phyloP scores from a whole-genome alignment of 345 rosid species.

The Odontarrhena argentea region DNA sequence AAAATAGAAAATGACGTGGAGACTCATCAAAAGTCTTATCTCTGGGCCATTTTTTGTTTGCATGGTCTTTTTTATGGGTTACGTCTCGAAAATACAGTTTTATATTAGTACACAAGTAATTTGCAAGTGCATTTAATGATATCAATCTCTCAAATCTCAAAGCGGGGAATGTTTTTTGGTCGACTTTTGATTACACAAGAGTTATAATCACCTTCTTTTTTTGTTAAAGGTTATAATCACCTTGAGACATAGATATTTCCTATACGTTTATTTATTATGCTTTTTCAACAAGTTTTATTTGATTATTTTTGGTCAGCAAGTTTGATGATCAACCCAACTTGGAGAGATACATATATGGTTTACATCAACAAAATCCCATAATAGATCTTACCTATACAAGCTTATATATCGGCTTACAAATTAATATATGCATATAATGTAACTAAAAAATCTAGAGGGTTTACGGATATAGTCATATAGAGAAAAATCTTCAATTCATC shows the following conservation, averaged over 20 bases:
- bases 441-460: too few relatives aligned
- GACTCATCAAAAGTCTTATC: slow-evolving; percentile 37
- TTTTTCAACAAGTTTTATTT: not conserved
- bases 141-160: slow-evolving; percentile 38
- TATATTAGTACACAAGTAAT: not conserved
- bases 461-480: too few relatives aligned
- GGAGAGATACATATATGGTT: too few relatives aligned
- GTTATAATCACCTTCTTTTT: slow-evolving; percentile 6
- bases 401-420: too few relatives aligned
- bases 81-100: slow-evolving; percentile 27
- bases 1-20: slow-evolving; percentile 52
- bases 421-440: too few relatives aligned
- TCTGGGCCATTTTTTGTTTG: slow-evolving; percentile 28
- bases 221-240: not conserved
- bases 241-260: slow-evolving; percentile 31
- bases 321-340: too few relatives aligned
- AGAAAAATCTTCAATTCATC: too few relatives aligned
- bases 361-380: too few relatives aligned
- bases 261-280: not conserved
- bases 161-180: slow-evolving; percentile 40
- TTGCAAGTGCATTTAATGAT: slow-evolving; percentile 39
- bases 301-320: too few relatives aligned
- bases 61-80: slow-evolving; percentile 38
- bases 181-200: slow-evolving; percentile 30
- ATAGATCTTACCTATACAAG: too few relatives aligned